phyloP scores from a whole-genome alignment of 192 early-diverging fungal genomes.

The Podila horticola region DNA sequence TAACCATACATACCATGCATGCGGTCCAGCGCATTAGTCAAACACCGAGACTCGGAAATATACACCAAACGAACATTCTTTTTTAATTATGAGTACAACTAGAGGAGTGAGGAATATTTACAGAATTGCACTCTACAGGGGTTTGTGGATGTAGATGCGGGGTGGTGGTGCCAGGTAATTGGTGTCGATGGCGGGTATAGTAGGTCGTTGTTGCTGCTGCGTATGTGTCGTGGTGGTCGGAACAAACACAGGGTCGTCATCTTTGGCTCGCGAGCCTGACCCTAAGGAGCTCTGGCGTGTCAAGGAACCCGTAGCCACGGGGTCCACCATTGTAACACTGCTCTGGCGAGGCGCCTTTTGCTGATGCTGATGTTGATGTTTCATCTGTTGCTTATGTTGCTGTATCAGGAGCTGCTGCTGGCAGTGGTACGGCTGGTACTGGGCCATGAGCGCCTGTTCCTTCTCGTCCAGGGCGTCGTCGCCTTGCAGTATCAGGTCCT shows the following conservation, averaged over 20 bases:
- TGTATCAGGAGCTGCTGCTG: conserved; percentile 25
- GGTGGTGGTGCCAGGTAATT: conserved; percentile 43
- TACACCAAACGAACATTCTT: too few relatives aligned
- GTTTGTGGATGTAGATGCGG: conserved; percentile 36
- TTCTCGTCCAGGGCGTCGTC: conserved; percentile 37
- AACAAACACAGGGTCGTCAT: too few relatives aligned
- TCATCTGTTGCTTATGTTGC: conserved; percentile 25
- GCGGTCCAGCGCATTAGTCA: too few relatives aligned
- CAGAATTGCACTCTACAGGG: conserved; percentile 6
- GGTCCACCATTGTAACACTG: neutral
- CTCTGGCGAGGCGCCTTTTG: neutral
- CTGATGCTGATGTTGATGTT: neutral
- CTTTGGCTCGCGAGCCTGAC: too few relatives aligned
- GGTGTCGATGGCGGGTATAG: conserved; percentile 36
- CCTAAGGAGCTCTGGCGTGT: too few relatives aligned
- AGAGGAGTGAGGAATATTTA: too few relatives aligned
- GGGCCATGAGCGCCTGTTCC: conserved; percentile 43
- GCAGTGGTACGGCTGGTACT: conserved; percentile 38
- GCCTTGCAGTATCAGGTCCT: conserved; percentile 40
- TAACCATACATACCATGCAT: too few relatives aligned
- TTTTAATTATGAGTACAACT: too few relatives aligned
- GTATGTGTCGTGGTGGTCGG: too few relatives aligned
- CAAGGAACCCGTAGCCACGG: neutral
- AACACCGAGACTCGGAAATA: too few relatives aligned
- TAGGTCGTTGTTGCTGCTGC: neutral